These are phyloP conservation scores for Globisporangium paddicum DNA, from an alignment of 352 stramenopile species.

Conservation along the genomic window DNA sequence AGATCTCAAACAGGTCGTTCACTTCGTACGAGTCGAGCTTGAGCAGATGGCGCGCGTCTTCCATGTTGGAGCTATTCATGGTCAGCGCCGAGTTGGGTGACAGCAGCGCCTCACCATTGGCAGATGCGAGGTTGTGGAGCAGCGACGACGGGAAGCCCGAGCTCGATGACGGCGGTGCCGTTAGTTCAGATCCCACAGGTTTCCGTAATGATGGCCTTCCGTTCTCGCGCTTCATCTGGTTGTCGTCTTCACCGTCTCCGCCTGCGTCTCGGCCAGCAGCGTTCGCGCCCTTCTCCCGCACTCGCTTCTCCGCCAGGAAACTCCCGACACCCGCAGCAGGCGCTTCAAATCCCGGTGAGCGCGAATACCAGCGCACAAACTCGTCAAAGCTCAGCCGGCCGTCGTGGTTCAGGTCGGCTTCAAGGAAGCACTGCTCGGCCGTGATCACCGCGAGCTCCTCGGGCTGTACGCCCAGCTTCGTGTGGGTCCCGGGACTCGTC, in stretches of 20 bases:
- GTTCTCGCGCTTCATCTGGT: neutral
- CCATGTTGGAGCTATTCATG: constrained; percentile 78
- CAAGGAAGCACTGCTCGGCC: constrained; percentile 80
- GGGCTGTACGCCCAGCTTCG: constrained; percentile 53
- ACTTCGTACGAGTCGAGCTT: constrained; percentile 85
- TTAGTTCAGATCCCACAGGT: neutral
- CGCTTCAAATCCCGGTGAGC: constrained; percentile 41
- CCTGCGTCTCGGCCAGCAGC: neutral
- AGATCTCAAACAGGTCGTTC: constrained; percentile 87
- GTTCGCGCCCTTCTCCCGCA: constrained; percentile 2
- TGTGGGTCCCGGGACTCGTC: constrained; percentile 54
- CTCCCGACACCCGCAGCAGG: constrained; percentile 29
- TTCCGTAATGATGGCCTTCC: constrained; percentile 2
- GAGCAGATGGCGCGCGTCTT: constrained; percentile 62
- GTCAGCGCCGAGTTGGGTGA: constrained; percentile 44
- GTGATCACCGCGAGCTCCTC: constrained; percentile 76
- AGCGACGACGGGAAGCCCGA: constrained; percentile 31
- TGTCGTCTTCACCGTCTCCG: neutral
- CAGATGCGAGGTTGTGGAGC: constrained; percentile 32
- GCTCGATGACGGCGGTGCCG: constrained; percentile 1
- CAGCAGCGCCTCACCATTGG: constrained; percentile 34
- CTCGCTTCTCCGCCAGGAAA: constrained; percentile 13
- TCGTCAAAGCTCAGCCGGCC: constrained; percentile 83
- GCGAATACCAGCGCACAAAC: constrained; percentile 83
- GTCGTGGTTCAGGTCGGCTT: constrained; percentile 79